phyloP scores from a whole-genome alignment of 2,329 filamentous ascomycete genomes.

The Cordyceps fumosorosea region DNA sequence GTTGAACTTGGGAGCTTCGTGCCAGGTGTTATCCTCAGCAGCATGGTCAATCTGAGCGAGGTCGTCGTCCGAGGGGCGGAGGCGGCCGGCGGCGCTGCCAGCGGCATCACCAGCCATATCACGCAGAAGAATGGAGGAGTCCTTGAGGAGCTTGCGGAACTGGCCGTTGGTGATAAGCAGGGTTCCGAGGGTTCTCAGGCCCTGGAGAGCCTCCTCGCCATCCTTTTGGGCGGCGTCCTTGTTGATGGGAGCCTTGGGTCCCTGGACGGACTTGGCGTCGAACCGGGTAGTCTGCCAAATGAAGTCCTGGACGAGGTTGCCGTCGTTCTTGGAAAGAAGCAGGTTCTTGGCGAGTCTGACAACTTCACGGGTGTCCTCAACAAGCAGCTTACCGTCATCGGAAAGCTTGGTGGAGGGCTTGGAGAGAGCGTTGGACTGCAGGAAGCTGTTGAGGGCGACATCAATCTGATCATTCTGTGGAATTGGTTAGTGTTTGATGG shows the following conservation, averaged over 20 bases:
- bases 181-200: constrained; percentile 79
- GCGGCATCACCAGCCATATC: constrained; percentile 92
- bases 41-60: constrained; percentile 73
- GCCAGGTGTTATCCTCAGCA: constrained; percentile 89
- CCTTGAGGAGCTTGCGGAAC: constrained; percentile 74
- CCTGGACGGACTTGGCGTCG: constrained; percentile 52
- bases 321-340: constrained; percentile 88
- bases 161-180: constrained; percentile 93
- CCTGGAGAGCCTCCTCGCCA: constrained; percentile 74
- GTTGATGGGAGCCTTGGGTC: constrained; percentile 61
- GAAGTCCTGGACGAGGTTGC: constrained; percentile 91
- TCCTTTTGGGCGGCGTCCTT: constrained; percentile 78
- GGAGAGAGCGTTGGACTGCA: constrained; percentile 63
- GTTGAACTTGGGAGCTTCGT: constrained; percentile 73
- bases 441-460: constrained; percentile 82
- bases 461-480: constrained; percentile 88
- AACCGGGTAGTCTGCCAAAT: constrained; percentile 87
- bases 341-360: constrained; percentile 80
- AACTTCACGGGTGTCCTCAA: constrained; percentile 70
- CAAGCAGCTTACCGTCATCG: constrained; percentile 69
- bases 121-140: constrained; percentile 72
- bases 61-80: constrained; percentile 73
- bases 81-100: constrained; percentile 63
- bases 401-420: constrained; percentile 73
- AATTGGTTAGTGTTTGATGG: constrained; percentile 13